phyloP scores from a whole-genome alignment of 2,329 filamentous ascomycete species.

The Dactylellina drechsleri region DNA sequence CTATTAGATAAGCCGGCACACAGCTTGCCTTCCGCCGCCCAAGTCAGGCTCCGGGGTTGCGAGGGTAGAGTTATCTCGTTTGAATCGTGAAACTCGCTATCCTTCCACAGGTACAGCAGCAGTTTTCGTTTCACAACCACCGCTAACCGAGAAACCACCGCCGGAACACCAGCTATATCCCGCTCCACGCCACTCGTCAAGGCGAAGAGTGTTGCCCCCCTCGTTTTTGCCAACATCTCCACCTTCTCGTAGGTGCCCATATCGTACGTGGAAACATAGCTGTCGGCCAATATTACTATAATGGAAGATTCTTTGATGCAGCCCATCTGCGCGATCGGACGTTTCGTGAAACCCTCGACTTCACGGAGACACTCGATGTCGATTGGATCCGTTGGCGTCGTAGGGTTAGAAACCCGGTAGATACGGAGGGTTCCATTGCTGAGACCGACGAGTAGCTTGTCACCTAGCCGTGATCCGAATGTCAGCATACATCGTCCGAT shows the following conservation, averaged over 20 bases:
- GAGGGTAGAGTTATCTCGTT: conserved; percentile 82
- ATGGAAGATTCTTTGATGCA: conserved; percentile 95
- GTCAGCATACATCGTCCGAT: conserved; percentile 45
- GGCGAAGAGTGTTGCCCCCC: conserved; percentile 88
- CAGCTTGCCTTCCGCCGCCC: conserved; percentile 86
- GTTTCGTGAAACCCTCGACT: conserved; percentile 90
- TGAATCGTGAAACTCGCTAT: conserved; percentile 84
- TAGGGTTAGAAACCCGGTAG: conserved; percentile 68
- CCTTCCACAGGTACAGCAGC: conserved; percentile 93
- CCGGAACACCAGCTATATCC: conserved; percentile 87
- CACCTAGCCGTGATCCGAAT: conserved; percentile 67
- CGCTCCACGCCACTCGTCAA: conserved; percentile 96
- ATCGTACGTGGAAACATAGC: conserved; percentile 88
- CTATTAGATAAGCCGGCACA: conserved; percentile 85
- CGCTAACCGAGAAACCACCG: conserved; percentile 89
- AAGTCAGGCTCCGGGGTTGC: conserved; percentile 86
- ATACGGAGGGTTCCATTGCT: conserved; percentile 89
- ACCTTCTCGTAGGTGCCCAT: conserved; percentile 83
- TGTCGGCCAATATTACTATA: conserved; percentile 89
- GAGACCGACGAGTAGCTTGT: conserved; percentile 89
- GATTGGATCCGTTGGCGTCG: conserved; percentile 59
- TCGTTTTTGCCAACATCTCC: conserved; percentile 82
- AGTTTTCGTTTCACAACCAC: conserved; percentile 93
- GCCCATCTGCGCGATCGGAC: conserved; percentile 90
- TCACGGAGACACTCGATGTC: conserved; percentile 87